Evolutionary conservation across 331 rosid species (phyloP), one percentile per base, ranked within the genome.

Genomic region (Phaseolus coccineus): DNA sequence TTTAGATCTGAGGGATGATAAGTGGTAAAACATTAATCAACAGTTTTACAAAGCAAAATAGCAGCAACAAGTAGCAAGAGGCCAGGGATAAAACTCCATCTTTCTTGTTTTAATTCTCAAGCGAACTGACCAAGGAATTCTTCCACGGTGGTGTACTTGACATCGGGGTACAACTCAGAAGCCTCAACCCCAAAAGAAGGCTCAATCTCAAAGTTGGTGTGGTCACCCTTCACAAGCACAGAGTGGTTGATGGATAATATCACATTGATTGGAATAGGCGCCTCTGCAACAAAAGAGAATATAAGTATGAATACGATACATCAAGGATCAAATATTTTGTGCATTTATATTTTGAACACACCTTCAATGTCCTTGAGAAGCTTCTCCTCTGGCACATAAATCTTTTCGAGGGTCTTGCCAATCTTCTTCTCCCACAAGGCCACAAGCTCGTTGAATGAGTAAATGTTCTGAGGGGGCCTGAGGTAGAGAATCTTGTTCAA

Each of bases 381-480:
- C 50, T 91, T 88, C 31, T 94, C 96, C 51, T 94, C 97, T 1
- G 97, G 79, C 31, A 92, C 79, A 73, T 86, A 84, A 70, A 24
- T 46, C 69, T 92, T 94, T 35, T 91, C 93, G 1, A 94, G 79
- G 69, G 89, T 82, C 84, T 91, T 89, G 46, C 90, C 96, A 8
- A 94, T 94, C 82, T 92, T 94, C 42, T 86, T 92, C 90, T 92
- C 98, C 98, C 97, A 94, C 57, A 91, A 68, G 42, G 97, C 90
- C 0, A 91, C 96, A 27, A 94, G 96, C 30, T 92, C 90, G 59
- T 94, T 91, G 81, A 94, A 85, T 10, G 98, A 88, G 89, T 84
- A 84, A 4, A 67, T 89, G 90, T 92, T 92, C 66, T 80, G 83
- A 0, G 97, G 87, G 40, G 97, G 94, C 75, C 52, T 91, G 66